These are phyloP conservation scores for Yueomyces sp. DNA, from an alignment of 805 yeast species.

Conservation along the genomic window DNA sequence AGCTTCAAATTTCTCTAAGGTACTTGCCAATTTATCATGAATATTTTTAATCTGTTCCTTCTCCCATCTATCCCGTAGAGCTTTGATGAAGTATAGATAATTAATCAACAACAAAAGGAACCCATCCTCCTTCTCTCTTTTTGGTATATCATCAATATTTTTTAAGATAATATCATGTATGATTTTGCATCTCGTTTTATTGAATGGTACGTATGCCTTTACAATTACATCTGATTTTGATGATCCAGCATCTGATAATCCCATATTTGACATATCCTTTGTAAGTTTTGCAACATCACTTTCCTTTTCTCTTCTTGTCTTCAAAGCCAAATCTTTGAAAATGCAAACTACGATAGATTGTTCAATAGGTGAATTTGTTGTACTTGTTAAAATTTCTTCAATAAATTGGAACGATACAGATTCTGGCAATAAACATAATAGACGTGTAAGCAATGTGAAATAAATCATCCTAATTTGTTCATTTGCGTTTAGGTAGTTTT, in stretches of 20 bases:
- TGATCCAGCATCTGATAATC: background rate
- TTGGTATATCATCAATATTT: constrained; percentile 13
- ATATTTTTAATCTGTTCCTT: constrained; percentile 5
- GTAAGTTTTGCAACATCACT: background rate
- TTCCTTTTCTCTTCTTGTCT: constrained; percentile 7
- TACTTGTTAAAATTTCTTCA: constrained; percentile 43
- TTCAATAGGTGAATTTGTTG: constrained; percentile 49
- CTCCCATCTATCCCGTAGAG: constrained; percentile 25
- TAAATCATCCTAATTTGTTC: constrained; percentile 30
- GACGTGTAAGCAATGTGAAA: constrained; percentile 49
- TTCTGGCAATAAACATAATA: constrained; percentile 48
- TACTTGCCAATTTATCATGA: background rate
- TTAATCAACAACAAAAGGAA: constrained; percentile 29
- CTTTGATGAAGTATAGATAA: constrained; percentile 40
- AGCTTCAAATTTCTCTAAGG: background rate
- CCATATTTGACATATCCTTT: background rate
- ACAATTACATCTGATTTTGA: background rate
- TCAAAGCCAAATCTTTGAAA: constrained; percentile 49
- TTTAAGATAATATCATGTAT: constrained; percentile 21
- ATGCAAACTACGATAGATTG: constrained; percentile 51
- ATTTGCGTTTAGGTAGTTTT: constrained; percentile 25
- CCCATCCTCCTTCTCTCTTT: constrained; percentile 5
- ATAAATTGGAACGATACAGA: constrained; percentile 44
- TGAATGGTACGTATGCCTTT: constrained; percentile 28
- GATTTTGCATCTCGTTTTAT: constrained; percentile 26